Evolutionary conservation across 129 eudicot genomes (phyloP).

Genomic region (Dittrichia graveolens): DNA sequence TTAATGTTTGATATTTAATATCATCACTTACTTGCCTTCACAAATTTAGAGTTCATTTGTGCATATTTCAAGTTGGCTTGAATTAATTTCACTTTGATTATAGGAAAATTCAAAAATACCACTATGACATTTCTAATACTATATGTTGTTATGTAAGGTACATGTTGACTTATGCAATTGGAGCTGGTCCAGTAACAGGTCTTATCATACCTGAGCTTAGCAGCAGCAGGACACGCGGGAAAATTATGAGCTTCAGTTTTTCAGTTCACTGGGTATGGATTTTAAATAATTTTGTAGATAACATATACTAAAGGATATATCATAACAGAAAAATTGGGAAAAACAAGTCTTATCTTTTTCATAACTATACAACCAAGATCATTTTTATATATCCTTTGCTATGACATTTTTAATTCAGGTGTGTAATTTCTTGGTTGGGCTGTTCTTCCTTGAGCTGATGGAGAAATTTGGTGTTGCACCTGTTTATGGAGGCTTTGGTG

Average conservation of each 20-base stretch:
- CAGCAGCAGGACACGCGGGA: constrained; percentile 89
- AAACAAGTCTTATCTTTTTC: too few relatives aligned
- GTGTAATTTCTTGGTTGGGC: constrained; percentile 78
- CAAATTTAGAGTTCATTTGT: neutral
- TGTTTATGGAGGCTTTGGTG: constrained; percentile 76
- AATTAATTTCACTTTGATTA: too few relatives aligned
- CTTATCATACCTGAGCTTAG: constrained; percentile 89
- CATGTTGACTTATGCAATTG: constrained; percentile 68
- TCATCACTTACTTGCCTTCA: neutral
- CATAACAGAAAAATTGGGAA: too few relatives aligned
- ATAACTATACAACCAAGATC: too few relatives aligned
- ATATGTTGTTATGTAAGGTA: constrained; percentile 47
- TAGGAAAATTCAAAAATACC: too few relatives aligned
- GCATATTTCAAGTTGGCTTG: too few relatives aligned
- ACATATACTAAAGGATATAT: too few relatives aligned
- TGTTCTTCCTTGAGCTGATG: constrained; percentile 76
- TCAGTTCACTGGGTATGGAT: constrained; percentile 79
- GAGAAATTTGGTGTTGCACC: constrained; percentile 73
- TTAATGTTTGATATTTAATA: neutral
- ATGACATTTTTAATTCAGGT: constrained; percentile 40
- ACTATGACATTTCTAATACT: constrained; percentile 14
- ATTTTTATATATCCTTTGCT: too few relatives aligned
- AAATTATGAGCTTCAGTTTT: constrained; percentile 85
- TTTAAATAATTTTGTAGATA: neutral
- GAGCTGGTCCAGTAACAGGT: constrained; percentile 95